phyloP scores from a whole-genome alignment of 2,329 filamentous ascomycete species.

The Curvularia sp. region DNA sequence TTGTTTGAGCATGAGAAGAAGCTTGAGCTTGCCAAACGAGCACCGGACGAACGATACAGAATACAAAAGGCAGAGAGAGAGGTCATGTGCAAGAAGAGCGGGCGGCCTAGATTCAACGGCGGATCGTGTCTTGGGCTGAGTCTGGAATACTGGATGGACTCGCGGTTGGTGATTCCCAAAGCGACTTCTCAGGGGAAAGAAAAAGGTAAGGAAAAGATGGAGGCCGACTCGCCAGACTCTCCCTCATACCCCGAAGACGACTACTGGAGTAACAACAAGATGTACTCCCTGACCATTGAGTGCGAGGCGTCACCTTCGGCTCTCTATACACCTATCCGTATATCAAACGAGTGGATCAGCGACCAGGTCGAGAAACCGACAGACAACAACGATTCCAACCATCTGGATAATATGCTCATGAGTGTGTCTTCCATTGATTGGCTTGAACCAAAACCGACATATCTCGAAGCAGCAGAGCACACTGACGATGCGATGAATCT shows the following conservation, averaged over 20 bases:
- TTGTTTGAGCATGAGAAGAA: constrained; percentile 76
- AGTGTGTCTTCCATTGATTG: constrained; percentile 66
- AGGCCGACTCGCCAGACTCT: constrained; percentile 37
- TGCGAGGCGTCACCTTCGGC: constrained; percentile 61
- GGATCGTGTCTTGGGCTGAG: constrained; percentile 71
- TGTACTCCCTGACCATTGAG: constrained; percentile 73
- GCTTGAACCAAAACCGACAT: constrained; percentile 73
- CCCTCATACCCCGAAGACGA: constrained; percentile 41
- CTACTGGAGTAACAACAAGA: constrained; percentile 54
- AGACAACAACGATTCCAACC: constrained; percentile 46
- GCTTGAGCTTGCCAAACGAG: constrained; percentile 41
- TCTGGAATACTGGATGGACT: constrained; percentile 79
- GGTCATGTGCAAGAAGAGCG: constrained; percentile 74
- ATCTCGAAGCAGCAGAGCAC: constrained; percentile 49
- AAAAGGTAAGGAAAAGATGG: constrained; percentile 50
- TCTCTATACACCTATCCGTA: constrained; percentile 67
- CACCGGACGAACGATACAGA: constrained; percentile 48
- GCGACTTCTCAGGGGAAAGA: constrained; percentile 36
- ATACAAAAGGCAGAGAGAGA: constrained; percentile 62
- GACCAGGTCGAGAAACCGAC: constrained; percentile 67
- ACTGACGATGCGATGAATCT: constrained; percentile 61
- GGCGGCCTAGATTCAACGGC: constrained; percentile 74
- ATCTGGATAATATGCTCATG: constrained; percentile 52
- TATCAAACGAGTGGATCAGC: constrained; percentile 78
- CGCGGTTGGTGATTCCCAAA: constrained; percentile 56